phyloP scores from a whole-genome alignment of 495 filamentous ascomycete genomes.

The Penicillium coprophilum region DNA sequence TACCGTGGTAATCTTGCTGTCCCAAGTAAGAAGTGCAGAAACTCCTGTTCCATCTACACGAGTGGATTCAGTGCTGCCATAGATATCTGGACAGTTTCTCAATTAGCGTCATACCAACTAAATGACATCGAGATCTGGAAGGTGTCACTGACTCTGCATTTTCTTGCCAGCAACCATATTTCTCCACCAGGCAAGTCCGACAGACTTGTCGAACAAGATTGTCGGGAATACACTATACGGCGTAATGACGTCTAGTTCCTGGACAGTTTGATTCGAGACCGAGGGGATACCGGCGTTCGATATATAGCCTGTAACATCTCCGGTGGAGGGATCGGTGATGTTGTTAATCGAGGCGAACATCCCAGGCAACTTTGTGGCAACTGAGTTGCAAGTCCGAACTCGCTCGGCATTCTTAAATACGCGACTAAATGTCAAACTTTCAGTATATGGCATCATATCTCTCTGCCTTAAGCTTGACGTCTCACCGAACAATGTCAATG shows the following conservation, averaged over 20 bases:
- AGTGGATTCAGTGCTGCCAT: slow-evolving; percentile 37
- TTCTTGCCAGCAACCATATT: slow-evolving; percentile 39
- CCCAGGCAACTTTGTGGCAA: slow-evolving; percentile 27
- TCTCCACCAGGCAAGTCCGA: slow-evolving; percentile 40
- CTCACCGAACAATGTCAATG: slow-evolving; percentile 29
- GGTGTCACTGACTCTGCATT: slow-evolving; percentile 33
- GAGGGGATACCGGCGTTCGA: slow-evolving; percentile 36
- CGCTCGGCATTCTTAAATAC: slow-evolving; percentile 35
- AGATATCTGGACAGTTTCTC: slow-evolving; percentile 21
- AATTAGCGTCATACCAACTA: neutral
- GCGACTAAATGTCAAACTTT: slow-evolving; percentile 16
- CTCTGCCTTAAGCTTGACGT: neutral
- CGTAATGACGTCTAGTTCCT: slow-evolving; percentile 35
- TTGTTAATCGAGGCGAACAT: slow-evolving; percentile 42
- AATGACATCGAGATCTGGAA: neutral
- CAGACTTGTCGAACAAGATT: slow-evolving; percentile 28
- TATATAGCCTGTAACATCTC: slow-evolving; percentile 33
- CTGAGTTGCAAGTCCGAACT: slow-evolving; percentile 38
- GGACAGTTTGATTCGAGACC: slow-evolving; percentile 31
- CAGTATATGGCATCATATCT: neutral
- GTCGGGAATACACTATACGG: slow-evolving; percentile 36
- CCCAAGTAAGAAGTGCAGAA: slow-evolving; percentile 36
- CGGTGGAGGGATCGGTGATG: slow-evolving; percentile 27
- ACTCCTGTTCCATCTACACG: slow-evolving; percentile 32
- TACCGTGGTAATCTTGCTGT: slow-evolving; percentile 39